Conservation (phyloP, 2,329 filamentous ascomycete species). For the Alternaria alternata region DNA sequence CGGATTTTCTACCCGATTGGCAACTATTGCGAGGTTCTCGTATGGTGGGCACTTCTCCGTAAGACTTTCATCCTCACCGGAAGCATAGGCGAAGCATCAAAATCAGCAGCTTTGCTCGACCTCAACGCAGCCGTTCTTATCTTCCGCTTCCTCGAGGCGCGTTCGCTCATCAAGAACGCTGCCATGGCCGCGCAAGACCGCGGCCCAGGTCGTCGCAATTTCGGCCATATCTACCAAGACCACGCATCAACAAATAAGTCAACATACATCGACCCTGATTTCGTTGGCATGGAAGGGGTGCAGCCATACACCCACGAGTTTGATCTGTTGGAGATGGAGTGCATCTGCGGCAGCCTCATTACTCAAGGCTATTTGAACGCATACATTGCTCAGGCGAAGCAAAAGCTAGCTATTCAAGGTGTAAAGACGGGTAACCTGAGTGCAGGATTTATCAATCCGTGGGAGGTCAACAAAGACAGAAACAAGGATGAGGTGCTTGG, state of each 20-base stretch:
- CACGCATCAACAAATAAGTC: conserved; percentile 55
- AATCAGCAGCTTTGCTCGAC: conserved; percentile 74
- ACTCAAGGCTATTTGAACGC: conserved; percentile 83
- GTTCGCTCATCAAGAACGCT: conserved; percentile 42
- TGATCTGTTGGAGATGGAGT: conserved; percentile 74
- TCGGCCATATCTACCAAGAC: conserved; percentile 57
- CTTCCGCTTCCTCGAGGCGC: conserved; percentile 70
- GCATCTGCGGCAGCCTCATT: conserved; percentile 77
- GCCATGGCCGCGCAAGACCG: conserved; percentile 40
- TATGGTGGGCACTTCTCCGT: conserved; percentile 84
- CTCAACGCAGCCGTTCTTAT: conserved; percentile 72
- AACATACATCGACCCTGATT: conserved; percentile 56
- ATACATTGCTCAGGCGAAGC: conserved; percentile 79
- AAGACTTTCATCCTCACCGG: conserved; percentile 82
- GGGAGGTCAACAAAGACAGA: conserved; percentile 70
- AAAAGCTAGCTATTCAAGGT: conserved; percentile 83
- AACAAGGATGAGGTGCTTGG: conserved; percentile 73
- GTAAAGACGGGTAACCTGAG: conserved; percentile 67
- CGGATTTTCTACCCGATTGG: conserved; percentile 78
- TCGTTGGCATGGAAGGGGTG: conserved; percentile 48
- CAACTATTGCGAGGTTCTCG: conserved; percentile 78
- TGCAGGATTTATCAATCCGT: conserved; percentile 79
- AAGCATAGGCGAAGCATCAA: conserved; percentile 61
- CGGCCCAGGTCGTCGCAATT: conserved; percentile 51
- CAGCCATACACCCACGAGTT: conserved; percentile 51